These are phyloP conservation scores for Tetracentron sinense DNA, from an alignment of 164 flowering plant species.

Conservation along the genomic window DNA sequence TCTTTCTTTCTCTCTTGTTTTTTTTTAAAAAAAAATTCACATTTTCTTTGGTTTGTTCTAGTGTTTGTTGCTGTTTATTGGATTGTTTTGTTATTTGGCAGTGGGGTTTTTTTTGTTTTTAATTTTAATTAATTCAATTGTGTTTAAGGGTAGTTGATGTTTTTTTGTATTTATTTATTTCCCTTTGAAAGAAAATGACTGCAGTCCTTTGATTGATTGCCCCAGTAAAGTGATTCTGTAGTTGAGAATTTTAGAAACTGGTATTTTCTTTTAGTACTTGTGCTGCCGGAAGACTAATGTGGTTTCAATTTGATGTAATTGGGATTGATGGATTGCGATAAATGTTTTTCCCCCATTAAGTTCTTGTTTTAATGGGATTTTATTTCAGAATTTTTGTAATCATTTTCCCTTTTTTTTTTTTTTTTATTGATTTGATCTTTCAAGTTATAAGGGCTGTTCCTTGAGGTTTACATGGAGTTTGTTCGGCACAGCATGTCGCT, in stretches of 20 bases:
- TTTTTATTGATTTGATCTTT: not conserved
- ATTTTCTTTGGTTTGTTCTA: not conserved
- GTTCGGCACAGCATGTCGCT: conserved; percentile 86
- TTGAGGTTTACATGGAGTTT: conserved; percentile 49
- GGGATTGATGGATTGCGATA: not conserved
- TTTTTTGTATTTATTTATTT: no score
- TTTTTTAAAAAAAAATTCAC: not conserved
- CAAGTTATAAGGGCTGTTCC: not conserved
- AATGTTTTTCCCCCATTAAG: not conserved
- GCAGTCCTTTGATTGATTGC: no score
- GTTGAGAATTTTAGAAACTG: not conserved
- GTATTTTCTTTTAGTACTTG: not conserved
- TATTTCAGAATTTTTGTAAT: not conserved
- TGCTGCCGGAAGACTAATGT: no score
- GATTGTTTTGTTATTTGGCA: no score
- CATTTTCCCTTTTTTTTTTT: not conserved
- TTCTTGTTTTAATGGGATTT: not conserved
- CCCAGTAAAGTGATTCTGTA: no score
- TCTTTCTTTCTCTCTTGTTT: not conserved
- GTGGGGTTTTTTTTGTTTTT: not conserved
- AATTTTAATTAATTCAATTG: no score
- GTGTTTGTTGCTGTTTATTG: not conserved
- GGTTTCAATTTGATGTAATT: not conserved
- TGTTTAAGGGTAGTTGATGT: no score
- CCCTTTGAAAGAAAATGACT: no score